Evolutionary conservation across 805 yeast genomes (phyloP), one percentile per base, ranked within the genome.

Genomic region (Vanderwaltozyma tropicalis): DNA sequence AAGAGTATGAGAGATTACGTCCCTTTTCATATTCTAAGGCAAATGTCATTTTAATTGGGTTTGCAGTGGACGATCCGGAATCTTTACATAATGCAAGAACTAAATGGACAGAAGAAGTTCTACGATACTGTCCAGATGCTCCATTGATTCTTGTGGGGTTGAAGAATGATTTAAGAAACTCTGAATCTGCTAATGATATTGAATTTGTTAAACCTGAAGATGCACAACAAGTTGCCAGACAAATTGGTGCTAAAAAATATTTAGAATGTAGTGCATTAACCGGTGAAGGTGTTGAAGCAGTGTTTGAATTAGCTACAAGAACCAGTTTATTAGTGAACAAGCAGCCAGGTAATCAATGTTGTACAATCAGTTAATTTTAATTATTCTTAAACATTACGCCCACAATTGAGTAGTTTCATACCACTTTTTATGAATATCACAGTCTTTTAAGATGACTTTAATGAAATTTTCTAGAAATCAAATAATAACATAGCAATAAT

Each of bases 221-320:
- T 45, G 96, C 82, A 5, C 80, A 79, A 47, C 67, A 66, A 34
- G 81, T 78, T 19, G 94, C 95, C 0, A 69, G 69, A 39, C 72
- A 74, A 39, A 81, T 88, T 28, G 94, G 94, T 4, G 96, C 96
- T 1, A 77, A 80, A 45, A 71, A 67, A 43, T 88, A 84, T 55
- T 62, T 88, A 53, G 96, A 88, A 52, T 85, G 96, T 54, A 82
- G 94, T 34, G 86, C 96, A 1, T 64, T 88, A 47, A 84, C 95
- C 2, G 96, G 96, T 4, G 95, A 85, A 55, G 94, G 94, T 11
- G 96, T 88, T 17, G 96, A 87, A 59, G 94, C 84, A 53, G 88
- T 88, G 2, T 87, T 88, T 57, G 96, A 88, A 61, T 75, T 76
- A 35, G 96, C 96, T 13, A 84, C 95, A 1, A 69, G 96, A 48